Evolutionary conservation across 768 basidiomycete species (phyloP), one percentile per base, ranked within the genome.

Genomic region (Boletus tomentosulus): DNA sequence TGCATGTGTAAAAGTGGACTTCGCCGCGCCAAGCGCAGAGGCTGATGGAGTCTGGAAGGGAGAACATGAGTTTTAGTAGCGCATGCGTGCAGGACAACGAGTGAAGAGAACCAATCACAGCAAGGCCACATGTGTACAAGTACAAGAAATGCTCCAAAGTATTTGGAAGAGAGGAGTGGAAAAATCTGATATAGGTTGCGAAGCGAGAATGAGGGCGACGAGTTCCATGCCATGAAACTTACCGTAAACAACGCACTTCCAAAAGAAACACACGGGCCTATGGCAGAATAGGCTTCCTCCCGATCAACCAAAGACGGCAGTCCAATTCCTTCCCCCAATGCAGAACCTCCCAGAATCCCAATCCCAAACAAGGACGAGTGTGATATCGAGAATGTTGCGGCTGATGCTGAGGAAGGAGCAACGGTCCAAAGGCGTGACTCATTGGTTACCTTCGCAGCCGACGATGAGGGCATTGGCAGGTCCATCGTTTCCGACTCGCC

Each of bases 181-280:
- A 16, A 19, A 16, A 53, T 52, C 48, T 24, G 38, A 7, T 37
- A 46, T 31, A 25, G 41, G 31, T 42, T 25, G 22, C 28, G 31
- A 39, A 35, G n/a, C 34, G 35, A 24, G 46, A 56, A 48, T 30
- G 47, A 56, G 57, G 62, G 34, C 4, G 24, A 46, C 56, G 51
- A 48, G 46, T 45, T 51, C 37, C 25, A 27, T 33, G 48, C 48
- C 28, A 58, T 45, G 48, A 45, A 43, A 51, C 66, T 48, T 39
- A 66, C 65, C 52, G 52, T 13, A 15, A 43, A 6, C 10, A 48
- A 43, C 5, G 51, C 31, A 46, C 61, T 57, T 9, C 77, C 80
- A 58, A 85, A 80, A 48, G 85, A 66, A 11, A 75, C 61, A 66
- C 79, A 83, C 41, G 19, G 19, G 19, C 60, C 60, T 12, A 73